Evolutionary conservation across 441 rosid species (phyloP).

Genomic region (Syzygium syzygioides): DNA sequence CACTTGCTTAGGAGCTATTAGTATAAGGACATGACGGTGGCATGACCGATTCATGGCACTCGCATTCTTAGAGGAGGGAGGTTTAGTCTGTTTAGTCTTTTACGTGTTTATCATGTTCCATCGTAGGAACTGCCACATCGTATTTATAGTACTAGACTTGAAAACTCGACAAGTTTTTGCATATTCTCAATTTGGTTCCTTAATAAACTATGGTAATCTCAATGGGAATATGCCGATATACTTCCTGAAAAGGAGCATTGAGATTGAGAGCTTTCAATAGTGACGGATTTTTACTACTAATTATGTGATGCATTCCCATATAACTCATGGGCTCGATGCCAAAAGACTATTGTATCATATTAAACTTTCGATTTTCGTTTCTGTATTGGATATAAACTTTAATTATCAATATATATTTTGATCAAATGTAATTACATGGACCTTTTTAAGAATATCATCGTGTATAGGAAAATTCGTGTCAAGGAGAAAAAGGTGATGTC

Average conservation of each 20-base stretch:
- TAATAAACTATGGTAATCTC: background rate
- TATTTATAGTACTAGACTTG: background rate
- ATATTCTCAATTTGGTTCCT: background rate
- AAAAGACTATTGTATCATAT: background rate
- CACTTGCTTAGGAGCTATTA: background rate
- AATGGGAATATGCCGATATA: background rate
- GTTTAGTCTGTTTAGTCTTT: background rate
- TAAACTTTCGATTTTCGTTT: background rate
- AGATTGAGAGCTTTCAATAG: background rate
- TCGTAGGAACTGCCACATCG: rapidly evolving
- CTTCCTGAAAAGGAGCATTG: background rate
- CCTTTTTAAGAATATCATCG: background rate
- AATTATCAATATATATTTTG: background rate
- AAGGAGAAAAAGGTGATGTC: background rate
- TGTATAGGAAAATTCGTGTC: background rate
- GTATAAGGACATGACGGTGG: background rate
- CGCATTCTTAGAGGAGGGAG: background rate
- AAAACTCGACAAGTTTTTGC: background rate
- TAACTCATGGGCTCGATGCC: background rate
- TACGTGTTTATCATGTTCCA: background rate
- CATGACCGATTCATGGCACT: background rate
- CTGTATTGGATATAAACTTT: background rate
- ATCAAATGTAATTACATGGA: background rate
- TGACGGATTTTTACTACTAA: background rate
- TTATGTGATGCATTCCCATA: background rate